Evolutionary conservation across 2,329 filamentous ascomycete genomes (phyloP).

Genomic region (Sclerotiophoma versabilis): DNA sequence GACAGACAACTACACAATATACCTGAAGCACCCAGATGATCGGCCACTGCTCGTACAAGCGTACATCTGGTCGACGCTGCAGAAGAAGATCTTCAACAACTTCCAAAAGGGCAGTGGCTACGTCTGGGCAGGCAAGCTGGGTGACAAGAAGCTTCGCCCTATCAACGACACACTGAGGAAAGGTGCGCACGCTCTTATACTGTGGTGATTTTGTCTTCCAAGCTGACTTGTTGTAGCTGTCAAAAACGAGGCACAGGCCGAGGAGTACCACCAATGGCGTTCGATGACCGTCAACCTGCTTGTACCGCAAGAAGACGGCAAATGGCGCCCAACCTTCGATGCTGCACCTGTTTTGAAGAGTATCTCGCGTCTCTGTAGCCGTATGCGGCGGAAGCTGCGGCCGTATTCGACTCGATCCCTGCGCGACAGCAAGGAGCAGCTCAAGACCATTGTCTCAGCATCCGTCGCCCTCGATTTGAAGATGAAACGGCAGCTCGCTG

Average conservation of each 20-base stretch:
- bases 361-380: constrained; percentile 42
- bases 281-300: constrained; percentile 46
- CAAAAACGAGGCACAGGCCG: constrained; percentile 46
- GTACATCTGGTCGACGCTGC: constrained; percentile 46
- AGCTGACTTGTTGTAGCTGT: constrained; percentile 38
- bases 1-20: constrained; percentile 44
- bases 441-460: constrained; percentile 45
- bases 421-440: constrained; percentile 40
- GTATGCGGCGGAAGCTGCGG: constrained; percentile 40
- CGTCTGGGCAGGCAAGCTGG: constrained; percentile 48
- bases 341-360: constrained; percentile 44
- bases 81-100: constrained; percentile 48
- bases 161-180: constrained; percentile 48
- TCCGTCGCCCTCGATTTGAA: constrained; percentile 48
- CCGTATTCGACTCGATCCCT: constrained; percentile 43
- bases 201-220: neutral
- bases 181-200: constrained; percentile 26
- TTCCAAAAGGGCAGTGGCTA: constrained; percentile 47
- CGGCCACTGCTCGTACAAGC: constrained; percentile 47
- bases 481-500: constrained; percentile 47
- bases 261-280: constrained; percentile 48
- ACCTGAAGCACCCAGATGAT: constrained; percentile 42
- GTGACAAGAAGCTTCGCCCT: constrained; percentile 45
- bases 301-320: constrained; percentile 47
- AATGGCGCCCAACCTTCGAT: constrained; percentile 47